A percentile compares a stretch with the other conserved stretches of the same genome.
phyloP scores from a whole-genome alignment of 2,329 filamentous ascomycete species.

The Chaetomiaceae sp. region DNA sequence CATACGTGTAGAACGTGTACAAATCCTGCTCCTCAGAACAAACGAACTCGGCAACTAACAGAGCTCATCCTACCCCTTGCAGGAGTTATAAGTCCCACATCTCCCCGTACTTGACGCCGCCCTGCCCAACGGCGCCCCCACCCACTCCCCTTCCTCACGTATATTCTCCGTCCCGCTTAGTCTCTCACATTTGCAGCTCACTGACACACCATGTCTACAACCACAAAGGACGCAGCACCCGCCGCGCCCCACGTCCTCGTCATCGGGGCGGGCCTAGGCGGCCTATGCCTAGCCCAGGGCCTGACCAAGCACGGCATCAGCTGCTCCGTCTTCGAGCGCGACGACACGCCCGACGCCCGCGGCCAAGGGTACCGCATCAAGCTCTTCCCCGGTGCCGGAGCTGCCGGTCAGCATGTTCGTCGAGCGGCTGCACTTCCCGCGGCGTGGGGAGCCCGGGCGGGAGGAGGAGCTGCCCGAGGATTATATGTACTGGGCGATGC shows the following conservation, averaged over 20 bases:
- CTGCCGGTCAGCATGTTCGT: background rate
- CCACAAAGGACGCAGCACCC: too few species aligned
- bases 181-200: background rate
- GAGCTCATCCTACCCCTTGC: too few species aligned
- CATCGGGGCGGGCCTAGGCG: slow-evolving; percentile 36
- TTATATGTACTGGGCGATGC: background rate
- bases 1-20: too few species aligned
- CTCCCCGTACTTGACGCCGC: too few species aligned
- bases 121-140: too few species aligned
- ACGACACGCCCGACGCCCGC: slow-evolving; percentile 24
- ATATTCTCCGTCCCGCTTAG: background rate
- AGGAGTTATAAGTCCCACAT: too few species aligned
- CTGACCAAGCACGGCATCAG: slow-evolving; percentile 30
- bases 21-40: too few species aligned
- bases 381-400: background rate
- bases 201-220: background rate
- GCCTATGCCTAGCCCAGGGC: slow-evolving; percentile 36
- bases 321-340: slow-evolving; percentile 36
- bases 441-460: background rate
- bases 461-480: background rate
- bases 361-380: slow-evolving; percentile 18
- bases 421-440: background rate
- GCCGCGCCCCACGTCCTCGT: slow-evolving; percentile 30
- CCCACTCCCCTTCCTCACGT: too few species aligned
- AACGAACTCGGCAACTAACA: too few species aligned